phyloP scores from a whole-genome alignment of 2,329 filamentous ascomycete genomes.

The Cytospora schulzeri region DNA sequence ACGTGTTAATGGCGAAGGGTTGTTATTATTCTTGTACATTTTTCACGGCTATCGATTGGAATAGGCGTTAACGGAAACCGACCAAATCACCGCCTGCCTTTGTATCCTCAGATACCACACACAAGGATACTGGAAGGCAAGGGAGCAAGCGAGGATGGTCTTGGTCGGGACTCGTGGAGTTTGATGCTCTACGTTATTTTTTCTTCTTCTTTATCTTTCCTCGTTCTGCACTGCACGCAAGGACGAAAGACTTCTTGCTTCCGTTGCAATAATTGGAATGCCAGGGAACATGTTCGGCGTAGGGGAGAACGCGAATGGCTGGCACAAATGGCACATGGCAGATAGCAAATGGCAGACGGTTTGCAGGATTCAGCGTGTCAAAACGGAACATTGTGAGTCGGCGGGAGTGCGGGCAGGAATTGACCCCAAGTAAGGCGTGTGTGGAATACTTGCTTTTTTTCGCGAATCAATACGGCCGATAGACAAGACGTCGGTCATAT shows the following conservation, averaged over 20 bases:
- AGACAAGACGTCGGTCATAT: conserved; percentile 21
- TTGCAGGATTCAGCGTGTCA: conserved; percentile 9
- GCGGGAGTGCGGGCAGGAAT: conserved; percentile 1
- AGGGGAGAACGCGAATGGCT: neutral
- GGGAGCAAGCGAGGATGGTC: neutral
- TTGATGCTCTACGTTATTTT: neutral
- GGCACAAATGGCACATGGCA: no score
- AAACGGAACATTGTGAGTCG: conserved; percentile 1
- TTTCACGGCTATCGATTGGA: conserved; percentile 19
- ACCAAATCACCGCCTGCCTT: conserved; percentile 5
- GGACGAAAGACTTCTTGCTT: conserved; percentile 1
- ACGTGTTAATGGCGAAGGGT: conserved; percentile 10
- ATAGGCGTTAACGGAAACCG: conserved; percentile 21
- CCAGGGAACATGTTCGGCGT: conserved; percentile 4
- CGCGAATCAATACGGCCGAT: conserved; percentile 17
- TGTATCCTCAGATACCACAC: neutral
- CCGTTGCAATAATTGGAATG: conserved; percentile 12
- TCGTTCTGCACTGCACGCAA: conserved; percentile 4
- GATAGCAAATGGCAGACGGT: conserved; percentile 3
- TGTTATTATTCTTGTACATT: conserved; percentile 27
- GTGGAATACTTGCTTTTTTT: conserved; percentile 20
- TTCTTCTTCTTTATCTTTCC: neutral
- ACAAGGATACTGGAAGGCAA: neutral
- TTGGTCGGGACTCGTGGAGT: neutral
- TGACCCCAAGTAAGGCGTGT: conserved; percentile 13